A percentile compares a stretch with the other conserved stretches of the same genome.
Evolutionary conservation across 345 rosid species (phyloP).

Genomic region (Draba incana): DNA sequence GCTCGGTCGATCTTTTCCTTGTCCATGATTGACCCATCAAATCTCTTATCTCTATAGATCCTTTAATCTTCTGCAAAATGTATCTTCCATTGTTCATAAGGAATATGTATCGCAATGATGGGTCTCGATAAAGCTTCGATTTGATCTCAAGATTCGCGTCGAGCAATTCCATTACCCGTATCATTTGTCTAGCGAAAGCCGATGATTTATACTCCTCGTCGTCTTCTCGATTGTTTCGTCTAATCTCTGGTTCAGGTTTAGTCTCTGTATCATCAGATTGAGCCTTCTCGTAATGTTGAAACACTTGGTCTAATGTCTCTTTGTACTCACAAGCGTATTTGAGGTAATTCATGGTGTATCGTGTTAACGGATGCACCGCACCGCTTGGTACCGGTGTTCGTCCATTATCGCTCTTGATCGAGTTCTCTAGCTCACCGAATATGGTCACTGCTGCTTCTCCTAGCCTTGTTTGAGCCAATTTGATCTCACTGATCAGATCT

Average conservation of each 20-base stretch:
- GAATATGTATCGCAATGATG: constrained; percentile 63
- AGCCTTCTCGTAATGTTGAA: constrained; percentile 45
- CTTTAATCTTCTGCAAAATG: constrained; percentile 73
- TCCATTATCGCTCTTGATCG: constrained; percentile 66
- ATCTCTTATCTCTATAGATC: constrained; percentile 63
- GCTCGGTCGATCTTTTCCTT: constrained; percentile 62
- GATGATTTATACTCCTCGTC: constrained; percentile 42
- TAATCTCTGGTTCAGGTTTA: constrained; percentile 34
- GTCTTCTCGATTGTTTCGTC: constrained; percentile 25
- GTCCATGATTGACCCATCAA: constrained; percentile 62
- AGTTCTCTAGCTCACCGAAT: constrained; percentile 74
- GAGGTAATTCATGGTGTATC: constrained; percentile 92
- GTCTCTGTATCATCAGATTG: constrained; percentile 6
- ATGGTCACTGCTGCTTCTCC: constrained; percentile 66
- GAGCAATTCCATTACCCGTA: constrained; percentile 64
- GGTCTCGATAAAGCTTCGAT: constrained; percentile 66
- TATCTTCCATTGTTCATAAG: constrained; percentile 94
- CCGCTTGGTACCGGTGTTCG: constrained; percentile 76
- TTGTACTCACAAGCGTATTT: constrained; percentile 76
- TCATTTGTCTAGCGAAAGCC: constrained; percentile 50
- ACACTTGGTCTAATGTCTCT: constrained; percentile 70
- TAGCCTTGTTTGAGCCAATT: constrained; percentile 48
- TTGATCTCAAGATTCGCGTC: constrained; percentile 68
- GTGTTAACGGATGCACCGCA: constrained; percentile 79
- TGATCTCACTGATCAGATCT: constrained; percentile 51